Evolutionary conservation across 768 basidiomycete species (phyloP).

Genomic region (Leccinum disarticulatum): DNA sequence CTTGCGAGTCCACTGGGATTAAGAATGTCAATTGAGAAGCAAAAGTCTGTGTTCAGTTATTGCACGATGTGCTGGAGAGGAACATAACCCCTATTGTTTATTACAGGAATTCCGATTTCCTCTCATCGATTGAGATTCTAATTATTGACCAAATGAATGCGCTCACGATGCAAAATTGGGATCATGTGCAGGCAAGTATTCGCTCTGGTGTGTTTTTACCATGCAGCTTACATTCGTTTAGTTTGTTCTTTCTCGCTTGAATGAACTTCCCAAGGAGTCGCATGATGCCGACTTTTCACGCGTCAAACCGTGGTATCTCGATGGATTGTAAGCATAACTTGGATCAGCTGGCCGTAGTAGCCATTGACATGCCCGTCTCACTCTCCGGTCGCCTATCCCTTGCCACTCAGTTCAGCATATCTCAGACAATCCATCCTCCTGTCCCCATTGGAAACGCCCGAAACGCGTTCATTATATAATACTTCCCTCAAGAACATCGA

Average conservation of each 20-base stretch:
- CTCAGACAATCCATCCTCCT: conserved; percentile 89
- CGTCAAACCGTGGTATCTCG: conserved; percentile 97
- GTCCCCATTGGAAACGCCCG: conserved; percentile 87
- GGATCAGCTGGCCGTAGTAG: conserved; percentile 61
- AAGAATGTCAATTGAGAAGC: conserved; percentile 89
- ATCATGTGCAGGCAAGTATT: conserved; percentile 80
- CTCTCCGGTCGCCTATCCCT: conserved; percentile 1
- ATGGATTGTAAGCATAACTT: conserved; percentile 73
- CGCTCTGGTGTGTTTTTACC: not conserved
- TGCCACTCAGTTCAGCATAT: conserved; percentile 61
- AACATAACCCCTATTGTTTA: conserved; percentile 1
- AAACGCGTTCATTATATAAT: conserved; percentile 80
- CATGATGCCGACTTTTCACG: conserved; percentile 95
- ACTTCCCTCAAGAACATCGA: conserved; percentile 75
- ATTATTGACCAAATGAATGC: conserved; percentile 93
- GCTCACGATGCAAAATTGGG: conserved; percentile 98
- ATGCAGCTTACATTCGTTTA: conserved; percentile 31
- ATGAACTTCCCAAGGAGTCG: conserved; percentile 89
- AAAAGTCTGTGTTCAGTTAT: conserved; percentile 62
- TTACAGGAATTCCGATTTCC: conserved; percentile 78
- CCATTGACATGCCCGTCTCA: conserved; percentile 72
- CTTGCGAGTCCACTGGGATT: conserved; percentile 92
- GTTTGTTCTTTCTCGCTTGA: conserved; percentile 85
- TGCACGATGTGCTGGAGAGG: not conserved
- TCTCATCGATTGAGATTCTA: conserved; percentile 89